phyloP scores from a whole-genome alignment of 306 rosid genomes.

The Bauhinia variegata region DNA sequence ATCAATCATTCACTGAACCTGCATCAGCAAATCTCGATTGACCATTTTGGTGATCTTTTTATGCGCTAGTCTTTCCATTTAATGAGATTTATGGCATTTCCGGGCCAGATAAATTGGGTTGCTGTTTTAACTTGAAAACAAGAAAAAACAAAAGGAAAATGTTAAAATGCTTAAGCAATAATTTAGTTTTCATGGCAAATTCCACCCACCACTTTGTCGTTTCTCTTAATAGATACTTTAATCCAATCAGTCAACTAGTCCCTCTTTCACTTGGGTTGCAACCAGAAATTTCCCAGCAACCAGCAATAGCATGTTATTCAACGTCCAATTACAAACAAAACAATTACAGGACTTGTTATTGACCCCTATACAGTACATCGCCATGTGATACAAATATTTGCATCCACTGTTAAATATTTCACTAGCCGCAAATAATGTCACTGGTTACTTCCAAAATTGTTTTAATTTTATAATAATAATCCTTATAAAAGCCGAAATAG shows the following conservation, averaged over 20 bases:
- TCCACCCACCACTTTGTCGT: slow-evolving; percentile 34
- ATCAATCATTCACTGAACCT: background rate
- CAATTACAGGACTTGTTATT: background rate
- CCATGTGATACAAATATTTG: background rate
- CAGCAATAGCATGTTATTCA: slow-evolving; percentile 7
- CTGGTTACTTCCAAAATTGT: slow-evolving; percentile 19
- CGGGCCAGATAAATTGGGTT: background rate
- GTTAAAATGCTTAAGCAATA: background rate
- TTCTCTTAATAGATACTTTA: background rate
- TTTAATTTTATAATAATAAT: slow-evolving; percentile 2
- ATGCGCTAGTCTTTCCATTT: no score
- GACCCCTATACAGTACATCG: slow-evolving; percentile 19
- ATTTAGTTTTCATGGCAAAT: slow-evolving; percentile 25
- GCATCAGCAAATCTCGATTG: slow-evolving; percentile 4
- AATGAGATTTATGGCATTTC: background rate
- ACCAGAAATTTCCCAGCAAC: slow-evolving; percentile 42
- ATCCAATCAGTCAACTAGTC: slow-evolving; percentile 13
- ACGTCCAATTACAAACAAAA: background rate
- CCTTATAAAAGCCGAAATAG: slow-evolving; percentile 42
- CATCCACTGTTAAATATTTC: slow-evolving; percentile 33
- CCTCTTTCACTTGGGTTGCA: background rate
- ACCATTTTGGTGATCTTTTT: background rate
- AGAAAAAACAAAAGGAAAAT: slow-evolving; percentile 5
- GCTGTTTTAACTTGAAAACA: background rate
- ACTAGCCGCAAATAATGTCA: slow-evolving; percentile 19